phyloP scores from a whole-genome alignment of 331 rosid species.

The Cydonia oblonga region DNA sequence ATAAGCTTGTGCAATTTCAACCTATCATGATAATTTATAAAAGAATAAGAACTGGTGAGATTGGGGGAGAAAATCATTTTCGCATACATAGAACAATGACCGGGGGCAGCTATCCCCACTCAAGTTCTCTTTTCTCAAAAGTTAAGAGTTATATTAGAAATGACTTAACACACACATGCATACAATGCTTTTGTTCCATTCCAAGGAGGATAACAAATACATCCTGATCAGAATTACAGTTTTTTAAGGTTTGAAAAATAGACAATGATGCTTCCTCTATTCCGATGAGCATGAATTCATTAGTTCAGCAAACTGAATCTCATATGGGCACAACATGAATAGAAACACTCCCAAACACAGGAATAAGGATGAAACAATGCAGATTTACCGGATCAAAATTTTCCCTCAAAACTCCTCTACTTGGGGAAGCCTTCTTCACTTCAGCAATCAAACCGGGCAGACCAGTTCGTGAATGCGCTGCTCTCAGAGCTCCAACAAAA shows the following conservation, averaged over 20 bases:
- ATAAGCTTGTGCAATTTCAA: constrained; percentile 76
- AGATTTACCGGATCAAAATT: constrained; percentile 74
- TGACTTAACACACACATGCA: background rate
- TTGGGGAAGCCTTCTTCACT: constrained; percentile 97
- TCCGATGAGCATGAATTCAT: background rate
- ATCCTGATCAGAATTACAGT: background rate
- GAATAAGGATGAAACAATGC: background rate
- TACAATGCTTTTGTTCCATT: background rate
- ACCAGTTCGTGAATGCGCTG: constrained; percentile 62
- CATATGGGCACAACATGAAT: background rate
- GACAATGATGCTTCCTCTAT: background rate
- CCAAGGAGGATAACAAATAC: background rate
- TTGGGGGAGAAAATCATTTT: background rate
- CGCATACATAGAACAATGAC: background rate
- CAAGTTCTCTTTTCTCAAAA: background rate
- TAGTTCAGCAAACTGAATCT: background rate
- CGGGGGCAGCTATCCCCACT: no score
- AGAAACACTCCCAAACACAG: background rate
- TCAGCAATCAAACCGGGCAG: constrained; percentile 93
- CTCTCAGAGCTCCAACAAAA: constrained; percentile 72
- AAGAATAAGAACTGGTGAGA: background rate
- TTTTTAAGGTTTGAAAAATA: background rate
- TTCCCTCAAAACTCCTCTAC: constrained; percentile 89
- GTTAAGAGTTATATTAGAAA: background rate
- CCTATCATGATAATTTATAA: constrained; percentile 31